These are phyloP conservation scores for Gentiana macrophylla DNA, from an alignment of 257 asterid genomes.

Conservation along the genomic window DNA sequence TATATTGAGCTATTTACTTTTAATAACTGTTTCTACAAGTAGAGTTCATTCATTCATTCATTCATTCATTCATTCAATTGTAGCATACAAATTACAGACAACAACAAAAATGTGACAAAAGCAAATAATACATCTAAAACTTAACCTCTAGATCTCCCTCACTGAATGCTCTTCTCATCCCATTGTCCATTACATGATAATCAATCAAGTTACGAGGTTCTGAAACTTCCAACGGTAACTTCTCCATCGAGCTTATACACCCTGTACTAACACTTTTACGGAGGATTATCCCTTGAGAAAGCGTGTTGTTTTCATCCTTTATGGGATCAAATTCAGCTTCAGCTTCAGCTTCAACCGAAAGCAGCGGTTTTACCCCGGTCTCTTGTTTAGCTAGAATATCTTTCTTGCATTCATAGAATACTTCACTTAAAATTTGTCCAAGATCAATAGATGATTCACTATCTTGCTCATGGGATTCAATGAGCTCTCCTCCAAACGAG, in stretches of 20 bases:
- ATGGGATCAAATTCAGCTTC: conserved; percentile 31
- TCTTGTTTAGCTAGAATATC: conserved; percentile 84
- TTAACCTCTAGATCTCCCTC: conserved; percentile 93
- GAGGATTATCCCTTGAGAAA: conserved; percentile 36
- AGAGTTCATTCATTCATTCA: too few relatives aligned
- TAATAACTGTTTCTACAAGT: too few relatives aligned
- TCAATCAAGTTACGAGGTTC: conserved; percentile 69
- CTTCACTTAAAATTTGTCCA: conserved; percentile 69
- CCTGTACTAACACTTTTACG: conserved; percentile 49
- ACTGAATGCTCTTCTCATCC: conserved; percentile 85
- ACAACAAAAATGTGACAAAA: conserved; percentile 1
- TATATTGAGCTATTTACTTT: too few relatives aligned
- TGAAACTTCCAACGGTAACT: conserved; percentile 28
- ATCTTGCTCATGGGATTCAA: conserved; percentile 54
- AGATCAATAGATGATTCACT: conserved; percentile 59
- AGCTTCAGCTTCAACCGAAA: conserved; percentile 35
- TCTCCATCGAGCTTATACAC: conserved; percentile 53
- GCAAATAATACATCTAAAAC: conserved; percentile 12
- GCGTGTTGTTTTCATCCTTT: conserved; percentile 28
- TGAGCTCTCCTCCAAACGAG: conserved; percentile 64
- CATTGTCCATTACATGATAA: conserved; percentile 55
- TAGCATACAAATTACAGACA: too few relatives aligned
- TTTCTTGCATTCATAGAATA: conserved; percentile 79
- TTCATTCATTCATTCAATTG: too few relatives aligned
- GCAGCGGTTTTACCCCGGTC: conserved; percentile 33